Conservation (phyloP, 1,284 basidiomycete genomes). For the Golubevia sp. region DNA sequence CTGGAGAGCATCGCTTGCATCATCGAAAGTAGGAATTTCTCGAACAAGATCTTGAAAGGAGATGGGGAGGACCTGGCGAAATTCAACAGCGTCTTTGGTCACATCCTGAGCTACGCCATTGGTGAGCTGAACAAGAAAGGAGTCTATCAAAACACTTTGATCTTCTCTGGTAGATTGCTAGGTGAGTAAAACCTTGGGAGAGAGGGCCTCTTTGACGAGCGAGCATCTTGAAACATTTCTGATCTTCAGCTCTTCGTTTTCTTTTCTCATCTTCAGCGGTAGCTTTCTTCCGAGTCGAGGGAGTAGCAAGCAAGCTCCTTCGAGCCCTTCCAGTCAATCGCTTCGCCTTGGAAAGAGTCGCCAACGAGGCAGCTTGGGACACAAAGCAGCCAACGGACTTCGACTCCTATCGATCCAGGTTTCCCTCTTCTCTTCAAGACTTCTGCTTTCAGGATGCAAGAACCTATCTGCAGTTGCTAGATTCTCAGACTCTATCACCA, state of each 20-base stretch:
- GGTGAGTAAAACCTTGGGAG: constrained; percentile 3
- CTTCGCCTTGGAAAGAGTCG: constrained; percentile 45
- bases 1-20: constrained; percentile 53
- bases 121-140: constrained; percentile 58
- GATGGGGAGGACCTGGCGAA: constrained; percentile 34
- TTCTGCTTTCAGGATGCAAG: constrained; percentile 49
- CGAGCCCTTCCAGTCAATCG: constrained; percentile 50
- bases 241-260: not conserved
- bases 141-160: constrained; percentile 54
- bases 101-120: constrained; percentile 47
- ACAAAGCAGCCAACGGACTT: constrained; percentile 25
- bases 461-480: constrained; percentile 46
- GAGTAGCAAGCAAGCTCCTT: constrained; percentile 49
- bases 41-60: constrained; percentile 21
- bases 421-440: constrained; percentile 32
- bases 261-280: constrained; percentile 18
- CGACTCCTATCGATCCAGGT: constrained; percentile 23
- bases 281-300: constrained; percentile 45
- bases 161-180: constrained; percentile 47
- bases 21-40: constrained; percentile 48
- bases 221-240: not conserved
- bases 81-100: constrained; percentile 44
- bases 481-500: constrained; percentile 8
- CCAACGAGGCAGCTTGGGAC: constrained; percentile 42
- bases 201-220: not conserved